Evolutionary conservation across 2,329 filamentous ascomycete genomes (phyloP), one percentile per base, ranked within the genome.

Genomic region (Trichoderma hamatum): DNA sequence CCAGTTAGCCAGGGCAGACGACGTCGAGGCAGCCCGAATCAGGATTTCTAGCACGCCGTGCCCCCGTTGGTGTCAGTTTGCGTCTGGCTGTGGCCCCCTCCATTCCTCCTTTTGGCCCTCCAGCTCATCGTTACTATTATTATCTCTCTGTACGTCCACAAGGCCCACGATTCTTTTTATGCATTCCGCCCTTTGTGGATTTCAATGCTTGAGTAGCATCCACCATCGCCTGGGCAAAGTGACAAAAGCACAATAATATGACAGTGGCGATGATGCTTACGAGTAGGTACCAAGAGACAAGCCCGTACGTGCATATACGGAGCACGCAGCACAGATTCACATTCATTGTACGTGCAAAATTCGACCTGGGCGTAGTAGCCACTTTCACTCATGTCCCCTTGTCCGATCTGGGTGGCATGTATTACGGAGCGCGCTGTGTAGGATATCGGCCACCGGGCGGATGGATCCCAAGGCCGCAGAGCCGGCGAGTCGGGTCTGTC

Each of bases 111-210:
- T 51, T 26, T 3, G 16, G 14, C 28, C 54, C 24, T 28, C 32
- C 46, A 43, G 34, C 46, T 21, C 24, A 46, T 56, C n/a, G 51
- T 55, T 43, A 19, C 61, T 64, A 64, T 64, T 64, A 26, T 54
- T 64, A 54, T 65, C 34, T 19, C 26, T 11, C 51, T 13, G 10
- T 43, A 51, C 21, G 13, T 10, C 7, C 9, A 46, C 19, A 5
- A 56, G 49, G 51, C 24, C 19, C 26, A 61, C 30, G 39, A 16
- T 19, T 39, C 58, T 39, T 6, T 36, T 24, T 19, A 56, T 46
- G 62, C 62, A 46, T 21, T 65, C 54, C 26, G 26, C 62, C n/a
- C 51, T 32, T 65, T 55, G 26, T 26, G 51, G 51, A 56, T 2
- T n/a, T 46, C 24, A 14, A 30, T 54, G 62, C 62, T 36, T 21